phyloP scores from a whole-genome alignment of 371 early-diverging fungal genomes.

The Mucor saturninus region DNA sequence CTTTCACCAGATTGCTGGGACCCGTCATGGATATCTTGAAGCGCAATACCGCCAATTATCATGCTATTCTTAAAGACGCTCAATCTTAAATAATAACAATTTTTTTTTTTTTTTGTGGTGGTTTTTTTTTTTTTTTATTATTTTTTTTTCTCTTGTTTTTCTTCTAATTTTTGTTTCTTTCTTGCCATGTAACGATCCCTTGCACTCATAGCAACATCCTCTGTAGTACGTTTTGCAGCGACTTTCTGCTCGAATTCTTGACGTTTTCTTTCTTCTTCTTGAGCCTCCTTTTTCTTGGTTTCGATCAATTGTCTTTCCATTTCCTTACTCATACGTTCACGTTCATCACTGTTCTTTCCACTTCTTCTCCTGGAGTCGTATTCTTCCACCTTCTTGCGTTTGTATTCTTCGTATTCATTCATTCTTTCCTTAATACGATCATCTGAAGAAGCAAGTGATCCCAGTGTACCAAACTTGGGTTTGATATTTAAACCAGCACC shows the following conservation, averaged over 20 bases:
- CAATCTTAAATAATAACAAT: conserved; percentile 2
- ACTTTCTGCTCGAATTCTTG: conserved; percentile 59
- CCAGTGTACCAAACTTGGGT: conserved; percentile 43
- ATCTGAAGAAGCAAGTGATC: conserved; percentile 35
- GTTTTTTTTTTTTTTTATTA: background rate
- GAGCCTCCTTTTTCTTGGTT: conserved; percentile 53
- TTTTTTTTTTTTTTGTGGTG: background rate
- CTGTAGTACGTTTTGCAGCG: conserved; percentile 69
- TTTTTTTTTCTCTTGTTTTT: conserved; percentile 8
- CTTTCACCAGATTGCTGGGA: conserved; percentile 90
- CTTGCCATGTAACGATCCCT: conserved; percentile 78
- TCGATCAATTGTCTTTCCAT: conserved; percentile 62
- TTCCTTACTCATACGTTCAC: conserved; percentile 47
- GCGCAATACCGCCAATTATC: conserved; percentile 19
- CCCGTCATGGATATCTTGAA: conserved; percentile 90
- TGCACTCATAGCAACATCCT: conserved; percentile 75
- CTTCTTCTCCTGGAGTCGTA: conserved; percentile 33
- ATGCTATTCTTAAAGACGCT: conserved; percentile 15
- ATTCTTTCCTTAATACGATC: conserved; percentile 53
- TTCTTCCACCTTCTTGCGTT: conserved; percentile 55
- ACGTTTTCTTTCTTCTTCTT: conserved; percentile 57
- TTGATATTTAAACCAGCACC: conserved; percentile 80
- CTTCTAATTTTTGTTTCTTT: conserved; percentile 60
- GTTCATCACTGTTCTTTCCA: conserved; percentile 37
- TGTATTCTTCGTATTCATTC: conserved; percentile 55